Percentiles rank a stretch among this genome's conserved stretches.
These are phyloP conservation scores for Cryphonectria nitschkei DNA, from an alignment of 2,329 filamentous ascomycete species.

Conservation along the genomic window DNA sequence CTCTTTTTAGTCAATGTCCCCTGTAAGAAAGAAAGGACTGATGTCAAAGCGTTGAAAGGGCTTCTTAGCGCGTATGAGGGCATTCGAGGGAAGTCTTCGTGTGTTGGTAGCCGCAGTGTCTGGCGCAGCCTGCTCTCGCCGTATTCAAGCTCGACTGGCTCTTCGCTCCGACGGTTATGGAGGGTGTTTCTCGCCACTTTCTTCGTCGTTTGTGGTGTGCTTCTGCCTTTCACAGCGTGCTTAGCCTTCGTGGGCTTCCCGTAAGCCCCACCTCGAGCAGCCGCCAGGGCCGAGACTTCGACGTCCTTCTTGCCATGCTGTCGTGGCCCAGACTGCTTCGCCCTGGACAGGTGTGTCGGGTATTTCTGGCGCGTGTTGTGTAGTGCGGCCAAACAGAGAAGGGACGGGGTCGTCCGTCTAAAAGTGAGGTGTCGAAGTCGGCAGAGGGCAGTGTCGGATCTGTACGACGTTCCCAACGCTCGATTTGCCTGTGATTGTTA, in stretches of 20 bases:
- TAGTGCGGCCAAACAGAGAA: background rate
- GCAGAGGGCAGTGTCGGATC: background rate
- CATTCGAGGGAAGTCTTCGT: background rate
- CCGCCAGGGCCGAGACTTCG: background rate
- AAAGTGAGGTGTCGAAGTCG: background rate
- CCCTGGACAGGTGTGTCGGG: background rate
- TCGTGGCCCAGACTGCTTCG: background rate
- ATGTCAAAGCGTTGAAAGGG: background rate
- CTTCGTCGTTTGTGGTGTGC: background rate
- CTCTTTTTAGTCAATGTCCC: background rate
- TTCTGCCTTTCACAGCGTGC: background rate
- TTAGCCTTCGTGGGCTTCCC: background rate
- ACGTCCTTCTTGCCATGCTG: background rate
- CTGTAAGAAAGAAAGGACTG: too few species aligned
- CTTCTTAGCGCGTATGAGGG: background rate
- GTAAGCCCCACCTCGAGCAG: background rate
- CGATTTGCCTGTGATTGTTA: slow-evolving; percentile 5
- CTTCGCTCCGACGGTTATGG: background rate
- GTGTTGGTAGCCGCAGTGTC: background rate
- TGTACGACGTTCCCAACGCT: background rate
- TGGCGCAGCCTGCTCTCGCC: background rate
- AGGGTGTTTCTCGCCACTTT: background rate
- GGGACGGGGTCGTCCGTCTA: background rate
- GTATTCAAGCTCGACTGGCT: slow-evolving; percentile 3
- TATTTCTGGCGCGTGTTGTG: background rate